These are phyloP conservation scores for Wickerhamiella kazuoi DNA, from an alignment of 805 yeast genomes.

Conservation along the genomic window DNA sequence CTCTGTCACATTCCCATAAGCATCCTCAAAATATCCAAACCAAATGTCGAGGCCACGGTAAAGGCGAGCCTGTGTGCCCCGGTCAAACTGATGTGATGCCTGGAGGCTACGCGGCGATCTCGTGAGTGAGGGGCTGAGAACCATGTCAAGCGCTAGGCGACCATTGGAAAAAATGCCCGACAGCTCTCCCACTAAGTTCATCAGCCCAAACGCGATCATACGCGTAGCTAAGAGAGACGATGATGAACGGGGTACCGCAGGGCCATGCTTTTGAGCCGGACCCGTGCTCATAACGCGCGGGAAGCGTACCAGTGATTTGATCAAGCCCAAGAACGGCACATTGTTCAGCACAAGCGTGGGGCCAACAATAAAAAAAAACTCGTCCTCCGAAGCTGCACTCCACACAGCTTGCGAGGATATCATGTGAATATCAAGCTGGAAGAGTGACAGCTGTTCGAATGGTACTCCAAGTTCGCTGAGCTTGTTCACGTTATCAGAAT, in stretches of 20 bases:
- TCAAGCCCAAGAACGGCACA: slow-evolving; percentile 18
- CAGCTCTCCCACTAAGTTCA: slow-evolving; percentile 14
- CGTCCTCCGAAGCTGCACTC: slow-evolving; percentile 13
- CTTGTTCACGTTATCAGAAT: slow-evolving; percentile 12
- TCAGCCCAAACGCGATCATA: slow-evolving; percentile 16
- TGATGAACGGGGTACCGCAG: background rate
- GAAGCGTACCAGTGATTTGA: slow-evolving; percentile 19
- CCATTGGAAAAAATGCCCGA: slow-evolving; percentile 11
- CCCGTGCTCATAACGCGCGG: slow-evolving; percentile 13
- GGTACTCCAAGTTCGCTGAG: background rate
- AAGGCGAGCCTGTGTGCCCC: slow-evolving; percentile 15
- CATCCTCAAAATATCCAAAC: slow-evolving; percentile 15
- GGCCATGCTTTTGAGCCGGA: background rate
- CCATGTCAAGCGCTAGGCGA: slow-evolving; percentile 9
- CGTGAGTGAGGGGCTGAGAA: slow-evolving; percentile 7
- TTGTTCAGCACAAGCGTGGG: slow-evolving; percentile 9
- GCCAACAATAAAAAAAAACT: slow-evolving; percentile 17
- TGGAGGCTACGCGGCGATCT: slow-evolving; percentile 6
- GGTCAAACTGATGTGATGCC: slow-evolving; percentile 10
- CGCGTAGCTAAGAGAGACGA: slow-evolving; percentile 13
- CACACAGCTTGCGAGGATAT: slow-evolving; percentile 17
- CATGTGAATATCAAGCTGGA: slow-evolving; percentile 19
- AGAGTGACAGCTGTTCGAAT: slow-evolving; percentile 12
- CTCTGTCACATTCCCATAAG: slow-evolving; percentile 16
- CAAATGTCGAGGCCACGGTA: slow-evolving; percentile 20